Evolutionary conservation across 2,329 filamentous ascomycete species (phyloP).

Genomic region (Grosmannia penicillata): DNA sequence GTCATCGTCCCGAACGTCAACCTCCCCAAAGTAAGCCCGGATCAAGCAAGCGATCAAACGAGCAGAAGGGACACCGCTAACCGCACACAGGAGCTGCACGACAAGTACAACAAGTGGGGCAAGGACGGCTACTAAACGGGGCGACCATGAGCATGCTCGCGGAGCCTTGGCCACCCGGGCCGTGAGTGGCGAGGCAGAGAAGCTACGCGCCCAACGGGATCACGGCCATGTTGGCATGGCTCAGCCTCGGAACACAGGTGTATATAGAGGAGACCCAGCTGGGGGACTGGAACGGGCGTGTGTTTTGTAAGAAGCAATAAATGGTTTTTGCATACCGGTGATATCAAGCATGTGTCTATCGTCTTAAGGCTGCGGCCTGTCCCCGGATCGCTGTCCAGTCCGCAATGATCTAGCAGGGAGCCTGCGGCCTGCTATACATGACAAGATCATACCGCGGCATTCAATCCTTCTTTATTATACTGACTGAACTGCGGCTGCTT

Average conservation of each 20-base stretch:
- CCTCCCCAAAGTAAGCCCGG: constrained; percentile 71
- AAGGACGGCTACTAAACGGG: constrained; percentile 70
- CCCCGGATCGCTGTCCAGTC: too few species aligned
- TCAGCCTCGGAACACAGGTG: neutral
- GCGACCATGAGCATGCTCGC: neutral
- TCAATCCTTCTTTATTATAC: too few species aligned
- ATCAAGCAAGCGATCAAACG: too few species aligned
- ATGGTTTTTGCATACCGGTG: neutral
- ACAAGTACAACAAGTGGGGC: constrained; percentile 99
- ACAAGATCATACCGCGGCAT: too few species aligned
- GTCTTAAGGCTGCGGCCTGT: too few species aligned
- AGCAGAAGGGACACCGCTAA: too few species aligned
- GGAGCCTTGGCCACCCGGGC: neutral
- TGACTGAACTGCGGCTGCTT: too few species aligned
- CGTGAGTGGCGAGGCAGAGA: neutral
- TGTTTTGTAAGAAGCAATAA: constrained; percentile 1
- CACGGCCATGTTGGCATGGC: neutral
- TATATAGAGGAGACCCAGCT: constrained; percentile 2
- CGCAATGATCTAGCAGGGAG: too few species aligned
- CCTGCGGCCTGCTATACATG: too few species aligned
- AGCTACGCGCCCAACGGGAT: neutral
- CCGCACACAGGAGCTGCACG: constrained; percentile 71
- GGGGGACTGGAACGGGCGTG: neutral
- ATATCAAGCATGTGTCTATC: neutral
- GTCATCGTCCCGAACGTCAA: constrained; percentile 90